Evolutionary conservation across 805 yeast species (phyloP).

Genomic region (Wickerhamomyces subpelliculosus): DNA sequence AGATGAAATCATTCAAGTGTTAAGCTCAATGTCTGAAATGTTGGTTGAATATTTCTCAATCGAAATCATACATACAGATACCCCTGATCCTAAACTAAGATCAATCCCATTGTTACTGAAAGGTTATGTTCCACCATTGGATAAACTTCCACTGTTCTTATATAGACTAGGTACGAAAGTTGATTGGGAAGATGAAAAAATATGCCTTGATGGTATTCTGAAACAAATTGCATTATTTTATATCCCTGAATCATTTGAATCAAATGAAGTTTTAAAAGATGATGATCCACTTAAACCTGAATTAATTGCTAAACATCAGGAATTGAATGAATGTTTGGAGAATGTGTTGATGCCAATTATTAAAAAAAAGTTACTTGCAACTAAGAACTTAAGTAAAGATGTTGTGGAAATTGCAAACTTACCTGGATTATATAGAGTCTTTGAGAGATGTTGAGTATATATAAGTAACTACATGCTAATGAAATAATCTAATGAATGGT

Average conservation of each 20-base stretch:
- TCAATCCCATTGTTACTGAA: slow-evolving; percentile 65
- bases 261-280: slow-evolving; percentile 21
- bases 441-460: slow-evolving; percentile 71
- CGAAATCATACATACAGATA: slow-evolving; percentile 24
- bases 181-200: slow-evolving; percentile 60
- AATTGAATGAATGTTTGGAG: slow-evolving; percentile 40
- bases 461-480: too few relatives aligned
- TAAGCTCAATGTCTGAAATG: slow-evolving; percentile 66
- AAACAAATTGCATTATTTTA: slow-evolving; percentile 67
- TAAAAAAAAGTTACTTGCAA: slow-evolving; percentile 58
- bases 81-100: slow-evolving; percentile 28
- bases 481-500: too few relatives aligned
- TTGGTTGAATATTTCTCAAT: slow-evolving; percentile 71
- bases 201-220: slow-evolving; percentile 60
- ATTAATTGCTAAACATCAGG: slow-evolving; percentile 21
- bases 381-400: slow-evolving; percentile 41
- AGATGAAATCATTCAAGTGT: slow-evolving; percentile 16
- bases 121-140: slow-evolving; percentile 53
- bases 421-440: slow-evolving; percentile 86
- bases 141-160: slow-evolving; percentile 62
- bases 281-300: slow-evolving; percentile 15
- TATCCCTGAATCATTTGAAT: slow-evolving; percentile 48
- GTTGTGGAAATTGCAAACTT: slow-evolving; percentile 83
- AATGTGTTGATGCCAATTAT: slow-evolving; percentile 58
- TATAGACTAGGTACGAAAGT: slow-evolving; percentile 52